Conservation (phyloP, 371 early-diverging fungal genomes). For the Mucor racemosus region DNA sequence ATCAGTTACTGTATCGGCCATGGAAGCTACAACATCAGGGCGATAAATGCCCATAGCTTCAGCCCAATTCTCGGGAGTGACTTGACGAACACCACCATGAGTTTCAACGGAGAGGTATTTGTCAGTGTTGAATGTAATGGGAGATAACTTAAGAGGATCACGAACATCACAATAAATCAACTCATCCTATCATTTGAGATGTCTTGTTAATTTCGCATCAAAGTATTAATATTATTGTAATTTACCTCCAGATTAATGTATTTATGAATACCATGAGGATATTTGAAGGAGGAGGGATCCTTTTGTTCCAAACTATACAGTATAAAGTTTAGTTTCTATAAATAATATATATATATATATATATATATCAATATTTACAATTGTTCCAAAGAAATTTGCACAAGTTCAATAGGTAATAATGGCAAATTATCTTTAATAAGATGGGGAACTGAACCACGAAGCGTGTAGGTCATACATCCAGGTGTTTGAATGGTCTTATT, state of each 20-base stretch:
- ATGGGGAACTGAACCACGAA: constrained; percentile 78
- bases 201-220: not conserved
- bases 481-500: constrained; percentile 65
- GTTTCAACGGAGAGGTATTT: constrained; percentile 70
- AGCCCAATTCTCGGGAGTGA: constrained; percentile 60
- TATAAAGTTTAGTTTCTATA: not conserved
- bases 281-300: constrained; percentile 53
- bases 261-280: constrained; percentile 58
- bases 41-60: constrained; percentile 52
- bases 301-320: constrained; percentile 47
- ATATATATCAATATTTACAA: constrained; percentile 48
- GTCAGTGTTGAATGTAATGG: constrained; percentile 62
- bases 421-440: constrained; percentile 69
- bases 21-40: constrained; percentile 59
- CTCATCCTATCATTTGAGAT: constrained; percentile 31
- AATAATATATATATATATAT: not conserved
- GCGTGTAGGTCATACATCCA: constrained; percentile 70
- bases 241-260: constrained; percentile 58
- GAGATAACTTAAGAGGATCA: constrained; percentile 58
- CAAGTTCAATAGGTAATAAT: constrained; percentile 48
- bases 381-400: constrained; percentile 62
- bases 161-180: constrained; percentile 68
- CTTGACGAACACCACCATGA: constrained; percentile 66
- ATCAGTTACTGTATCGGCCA: constrained; percentile 54
- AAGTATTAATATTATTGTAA: not conserved